Percentiles rank a stretch among this genome's conserved stretches.
phyloP scores from a whole-genome alignment of 2,329 filamentous ascomycete genomes.

The Claviceps digitariae region DNA sequence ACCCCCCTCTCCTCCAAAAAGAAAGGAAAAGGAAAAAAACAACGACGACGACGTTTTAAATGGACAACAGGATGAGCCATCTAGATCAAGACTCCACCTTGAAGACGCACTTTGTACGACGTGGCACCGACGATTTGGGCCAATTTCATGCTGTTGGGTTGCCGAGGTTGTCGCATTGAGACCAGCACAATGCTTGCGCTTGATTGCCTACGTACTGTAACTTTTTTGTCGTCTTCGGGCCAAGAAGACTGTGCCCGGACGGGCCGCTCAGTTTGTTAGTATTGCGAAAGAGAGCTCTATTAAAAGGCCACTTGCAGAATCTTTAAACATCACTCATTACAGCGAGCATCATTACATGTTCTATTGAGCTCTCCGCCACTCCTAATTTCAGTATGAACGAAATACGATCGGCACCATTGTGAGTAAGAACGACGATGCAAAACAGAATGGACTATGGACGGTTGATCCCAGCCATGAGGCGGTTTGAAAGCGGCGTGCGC shows the following conservation, averaged over 20 bases:
- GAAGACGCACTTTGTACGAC: constrained; percentile 1
- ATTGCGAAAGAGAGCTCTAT: not conserved
- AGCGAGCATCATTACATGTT: not conserved
- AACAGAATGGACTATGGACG: not conserved
- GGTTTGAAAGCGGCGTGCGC: not conserved
- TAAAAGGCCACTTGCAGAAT: not conserved
- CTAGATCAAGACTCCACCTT: constrained; percentile 1
- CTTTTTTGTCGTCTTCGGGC: not conserved
- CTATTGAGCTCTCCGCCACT: not conserved
- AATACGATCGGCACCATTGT: no score
- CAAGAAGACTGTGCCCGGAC: not conserved
- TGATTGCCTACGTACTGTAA: not conserved
- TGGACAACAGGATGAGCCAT: constrained; percentile 3
- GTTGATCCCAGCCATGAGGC: not conserved
- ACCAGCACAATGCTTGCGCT: not conserved
- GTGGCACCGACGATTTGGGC: constrained; percentile 4
- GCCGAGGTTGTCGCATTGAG: not conserved
- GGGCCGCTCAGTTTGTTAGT: not conserved
- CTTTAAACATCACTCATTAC: not conserved
- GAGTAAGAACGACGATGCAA: not conserved
- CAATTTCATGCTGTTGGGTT: not conserved
- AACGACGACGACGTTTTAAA: not conserved
- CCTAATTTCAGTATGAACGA: no score
- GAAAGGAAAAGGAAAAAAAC: not conserved
- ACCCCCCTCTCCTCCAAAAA: not conserved